Percentiles rank a stretch among this genome's conserved stretches.
Evolutionary conservation across 139 green algal genomes (phyloP).

Genomic region (Tetradesmus obliquus): DNA sequence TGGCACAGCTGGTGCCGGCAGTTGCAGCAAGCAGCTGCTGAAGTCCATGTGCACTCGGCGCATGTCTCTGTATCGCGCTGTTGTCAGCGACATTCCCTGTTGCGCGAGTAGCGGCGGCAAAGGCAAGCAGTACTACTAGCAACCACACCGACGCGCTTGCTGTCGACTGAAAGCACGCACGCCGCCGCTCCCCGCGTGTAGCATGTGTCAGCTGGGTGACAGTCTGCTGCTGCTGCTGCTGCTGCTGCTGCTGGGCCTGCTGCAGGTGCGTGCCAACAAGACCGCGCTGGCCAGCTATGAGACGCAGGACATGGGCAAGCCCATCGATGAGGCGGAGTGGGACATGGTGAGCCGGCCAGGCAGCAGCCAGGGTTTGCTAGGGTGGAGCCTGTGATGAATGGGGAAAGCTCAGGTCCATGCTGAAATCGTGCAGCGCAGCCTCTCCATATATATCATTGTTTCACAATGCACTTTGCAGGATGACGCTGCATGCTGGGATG

Average conservation of each 20-base stretch:
- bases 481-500: background rate
- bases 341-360: slow-evolving; percentile 77
- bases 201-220: background rate
- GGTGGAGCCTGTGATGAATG: too few species aligned
- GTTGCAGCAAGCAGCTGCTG: background rate
- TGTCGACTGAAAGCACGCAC: too few species aligned
- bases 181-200: too few species aligned
- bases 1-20: background rate
- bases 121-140: too few species aligned
- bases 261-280: slow-evolving; percentile 75
- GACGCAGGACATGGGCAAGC: slow-evolving; percentile 88
- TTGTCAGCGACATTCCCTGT: too few species aligned
- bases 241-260: background rate
- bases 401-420: too few species aligned
- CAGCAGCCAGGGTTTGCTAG: background rate
- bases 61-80: too few species aligned
- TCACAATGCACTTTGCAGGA: background rate
- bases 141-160: too few species aligned
- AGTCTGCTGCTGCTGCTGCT: background rate
- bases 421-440: too few species aligned
- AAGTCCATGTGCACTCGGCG: too few species aligned
- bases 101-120: too few species aligned
- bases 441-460: too few species aligned
- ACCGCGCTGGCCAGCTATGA: slow-evolving; percentile 73
- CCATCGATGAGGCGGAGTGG: slow-evolving; percentile 89